Conservation (phyloP, 208 protist genomes). For the Crithidia acanthocephali region DNA sequence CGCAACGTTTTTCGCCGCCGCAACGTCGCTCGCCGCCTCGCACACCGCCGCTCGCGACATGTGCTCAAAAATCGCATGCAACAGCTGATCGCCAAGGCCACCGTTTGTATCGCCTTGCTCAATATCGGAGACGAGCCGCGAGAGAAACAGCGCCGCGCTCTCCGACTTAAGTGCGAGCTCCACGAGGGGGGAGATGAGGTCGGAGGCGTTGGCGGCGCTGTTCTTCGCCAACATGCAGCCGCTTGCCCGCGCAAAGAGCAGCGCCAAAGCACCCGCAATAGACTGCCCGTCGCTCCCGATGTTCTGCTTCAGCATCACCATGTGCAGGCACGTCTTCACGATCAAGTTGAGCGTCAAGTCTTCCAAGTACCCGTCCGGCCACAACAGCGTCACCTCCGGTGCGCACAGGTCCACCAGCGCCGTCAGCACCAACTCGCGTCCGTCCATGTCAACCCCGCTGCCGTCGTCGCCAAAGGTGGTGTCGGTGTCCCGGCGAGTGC, state of each 20-base stretch:
- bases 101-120: conserved; percentile 56
- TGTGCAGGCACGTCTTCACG: conserved; percentile 71
- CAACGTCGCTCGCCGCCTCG: conserved; percentile 50
- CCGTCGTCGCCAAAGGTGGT: conserved; percentile 82
- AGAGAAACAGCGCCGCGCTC: conserved; percentile 72
- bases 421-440: conserved; percentile 84
- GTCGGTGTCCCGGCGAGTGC: conserved; percentile 43
- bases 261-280: conserved; percentile 63
- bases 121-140: conserved; percentile 74
- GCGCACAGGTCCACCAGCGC: conserved; percentile 79
- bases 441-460: conserved; percentile 90
- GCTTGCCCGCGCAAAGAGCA: conserved; percentile 70
- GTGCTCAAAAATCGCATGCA: conserved; percentile 64
- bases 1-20: conserved; percentile 77
- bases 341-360: conserved; percentile 67
- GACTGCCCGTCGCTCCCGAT: conserved; percentile 77
- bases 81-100: conserved; percentile 39
- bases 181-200: conserved; percentile 77
- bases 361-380: conserved; percentile 59
- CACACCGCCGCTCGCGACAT: conserved; percentile 67
- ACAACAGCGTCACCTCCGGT: conserved; percentile 63
- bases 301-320: conserved; percentile 89
- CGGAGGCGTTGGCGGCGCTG: conserved; percentile 37
- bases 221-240: conserved; percentile 54
- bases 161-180: conserved; percentile 83